These are phyloP conservation scores for Dothiorella sarmentorum DNA, from an alignment of 2,329 filamentous ascomycete species.

Conservation along the genomic window DNA sequence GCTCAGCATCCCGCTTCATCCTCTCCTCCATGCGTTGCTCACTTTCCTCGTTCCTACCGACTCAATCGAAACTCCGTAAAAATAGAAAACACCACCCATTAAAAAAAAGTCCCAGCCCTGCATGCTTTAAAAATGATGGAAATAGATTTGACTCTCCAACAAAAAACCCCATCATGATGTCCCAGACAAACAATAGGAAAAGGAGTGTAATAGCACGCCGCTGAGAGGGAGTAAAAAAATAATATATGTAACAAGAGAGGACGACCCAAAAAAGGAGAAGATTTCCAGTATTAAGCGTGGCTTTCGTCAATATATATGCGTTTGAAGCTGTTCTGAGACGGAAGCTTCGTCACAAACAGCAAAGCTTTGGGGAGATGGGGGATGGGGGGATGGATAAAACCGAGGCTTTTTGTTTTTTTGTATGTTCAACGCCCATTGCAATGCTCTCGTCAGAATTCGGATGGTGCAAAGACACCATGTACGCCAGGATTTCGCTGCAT, in stretches of 20 bases:
- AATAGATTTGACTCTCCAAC: no score
- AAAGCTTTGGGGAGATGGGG: not conserved
- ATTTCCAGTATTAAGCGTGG: conserved; percentile 3
- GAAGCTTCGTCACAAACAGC: not conserved
- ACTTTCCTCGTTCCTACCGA: no score
- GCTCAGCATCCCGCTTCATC: no score
- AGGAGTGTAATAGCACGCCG: not conserved
- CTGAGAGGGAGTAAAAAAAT: not conserved
- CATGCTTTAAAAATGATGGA: no score
- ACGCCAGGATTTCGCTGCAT: not conserved
- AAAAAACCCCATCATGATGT: not conserved
- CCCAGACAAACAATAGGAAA: not conserved
- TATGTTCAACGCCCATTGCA: conserved; percentile 11
- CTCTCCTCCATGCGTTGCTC: no score
- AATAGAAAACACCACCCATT: no score
- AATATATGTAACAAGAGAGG: not conserved
- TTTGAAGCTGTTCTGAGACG: not conserved
- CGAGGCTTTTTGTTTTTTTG: no score
- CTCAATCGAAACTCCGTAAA: no score
- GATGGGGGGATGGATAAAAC: not conserved
- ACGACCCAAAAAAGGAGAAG: not conserved
- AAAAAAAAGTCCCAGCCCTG: no score
- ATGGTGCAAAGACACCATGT: not conserved
- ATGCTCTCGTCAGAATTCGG: conserved; percentile 9
- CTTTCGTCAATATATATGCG: not conserved